These are phyloP conservation scores for Parachaetomium inaequale DNA, from an alignment of 495 filamentous ascomycete genomes.

Conservation along the genomic window DNA sequence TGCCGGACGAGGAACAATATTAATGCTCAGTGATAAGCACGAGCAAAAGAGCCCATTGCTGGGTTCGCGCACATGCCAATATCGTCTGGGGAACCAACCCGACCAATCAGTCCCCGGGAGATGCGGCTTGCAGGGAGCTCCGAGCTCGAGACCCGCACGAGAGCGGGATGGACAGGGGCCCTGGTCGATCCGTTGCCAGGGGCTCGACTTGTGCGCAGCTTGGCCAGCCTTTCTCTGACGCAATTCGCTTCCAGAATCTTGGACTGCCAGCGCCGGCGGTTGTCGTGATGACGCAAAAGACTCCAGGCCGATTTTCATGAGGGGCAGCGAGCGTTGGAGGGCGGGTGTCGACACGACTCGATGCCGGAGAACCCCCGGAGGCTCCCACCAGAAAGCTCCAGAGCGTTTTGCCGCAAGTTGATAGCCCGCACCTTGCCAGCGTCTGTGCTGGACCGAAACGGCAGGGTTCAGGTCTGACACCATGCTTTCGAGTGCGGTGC, in stretches of 20 bases:
- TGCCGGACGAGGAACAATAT: neutral
- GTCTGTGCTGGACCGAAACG: constrained; percentile 16
- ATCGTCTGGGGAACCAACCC: neutral
- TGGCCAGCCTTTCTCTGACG: constrained; percentile 21
- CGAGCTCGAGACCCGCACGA: neutral
- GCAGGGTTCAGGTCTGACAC: too few relatives aligned
- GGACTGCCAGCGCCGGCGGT: neutral
- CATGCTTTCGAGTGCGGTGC: too few relatives aligned
- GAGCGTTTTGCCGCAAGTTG: constrained; percentile 23
- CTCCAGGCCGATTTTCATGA: too few relatives aligned
- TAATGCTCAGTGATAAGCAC: neutral
- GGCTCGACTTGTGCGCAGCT: neutral
- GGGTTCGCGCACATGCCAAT: constrained; percentile 6
- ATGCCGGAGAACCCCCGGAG: too few relatives aligned
- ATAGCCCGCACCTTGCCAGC: constrained; percentile 8
- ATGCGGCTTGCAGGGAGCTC: neutral
- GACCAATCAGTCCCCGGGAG: constrained; percentile 1
- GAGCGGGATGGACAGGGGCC: constrained; percentile 1
- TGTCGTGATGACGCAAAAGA: neutral
- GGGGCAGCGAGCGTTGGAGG: too few relatives aligned
- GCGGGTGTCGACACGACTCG: too few relatives aligned
- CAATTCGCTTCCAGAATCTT: constrained; percentile 20
- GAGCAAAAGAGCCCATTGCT: neutral
- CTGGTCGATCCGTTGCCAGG: constrained; percentile 3
- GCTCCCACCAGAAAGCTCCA: constrained; percentile 16